A percentile compares a stretch with the other conserved stretches of the same genome.
These are phyloP conservation scores for Penicillium sp. DNA, from an alignment of 2,329 filamentous ascomycete genomes.

Conservation along the genomic window DNA sequence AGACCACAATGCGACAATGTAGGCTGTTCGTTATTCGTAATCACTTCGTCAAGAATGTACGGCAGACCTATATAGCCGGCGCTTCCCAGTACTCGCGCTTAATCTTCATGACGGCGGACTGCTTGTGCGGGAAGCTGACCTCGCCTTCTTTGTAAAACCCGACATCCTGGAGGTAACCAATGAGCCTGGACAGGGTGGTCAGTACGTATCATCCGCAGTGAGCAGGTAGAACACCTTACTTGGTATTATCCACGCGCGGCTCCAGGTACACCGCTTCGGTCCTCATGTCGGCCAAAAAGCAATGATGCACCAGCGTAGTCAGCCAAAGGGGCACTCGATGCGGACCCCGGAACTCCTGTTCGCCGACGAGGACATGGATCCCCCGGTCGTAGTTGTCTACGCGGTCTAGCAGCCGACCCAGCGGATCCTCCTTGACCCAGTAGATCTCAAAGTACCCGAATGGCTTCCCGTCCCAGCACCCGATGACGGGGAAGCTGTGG, in stretches of 20 bases:
- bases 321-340: conserved; percentile 76
- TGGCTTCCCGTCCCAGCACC: conserved; percentile 88
- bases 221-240: conserved; percentile 55
- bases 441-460: conserved; percentile 99
- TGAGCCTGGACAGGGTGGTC: conserved; percentile 52
- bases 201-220: conserved; percentile 7
- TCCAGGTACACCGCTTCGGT: conserved; percentile 83
- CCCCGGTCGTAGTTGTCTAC: conserved; percentile 82
- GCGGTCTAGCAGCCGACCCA: conserved; percentile 66
- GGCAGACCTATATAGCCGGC: conserved; percentile 60
- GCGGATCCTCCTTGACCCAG: conserved; percentile 88
- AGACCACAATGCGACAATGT: neutral
- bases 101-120: conserved; percentile 79
- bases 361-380: conserved; percentile 82
- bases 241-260: conserved; percentile 84
- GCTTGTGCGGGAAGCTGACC: conserved; percentile 86
- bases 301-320: conserved; percentile 81
- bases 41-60: conserved; percentile 1
- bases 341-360: conserved; percentile 84
- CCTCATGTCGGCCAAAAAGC: conserved; percentile 70
- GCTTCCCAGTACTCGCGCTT: conserved; percentile 75
- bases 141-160: conserved; percentile 88
- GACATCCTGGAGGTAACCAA: conserved; percentile 65
- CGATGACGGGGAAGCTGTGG: conserved; percentile 87
- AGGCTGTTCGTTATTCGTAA: conserved; percentile 17